A percentile compares a stretch with the other conserved stretches of the same genome.
phyloP scores from a whole-genome alignment of 2,329 filamentous ascomycete genomes.

The Cladobotryum protrusum region DNA sequence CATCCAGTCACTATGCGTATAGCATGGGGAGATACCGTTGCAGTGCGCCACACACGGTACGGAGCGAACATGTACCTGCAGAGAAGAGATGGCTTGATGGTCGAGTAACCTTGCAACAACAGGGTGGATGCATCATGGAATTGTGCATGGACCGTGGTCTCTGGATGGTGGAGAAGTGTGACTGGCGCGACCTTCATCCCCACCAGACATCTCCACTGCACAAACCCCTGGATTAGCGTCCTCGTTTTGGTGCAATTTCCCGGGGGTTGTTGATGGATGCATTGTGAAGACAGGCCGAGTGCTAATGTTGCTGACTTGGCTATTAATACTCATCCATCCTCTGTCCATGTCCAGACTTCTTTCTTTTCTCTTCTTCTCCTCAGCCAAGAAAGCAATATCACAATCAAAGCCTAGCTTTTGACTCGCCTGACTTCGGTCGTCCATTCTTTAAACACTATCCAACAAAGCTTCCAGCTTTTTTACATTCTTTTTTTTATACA shows the following conservation, averaged over 20 bases:
- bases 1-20: no score
- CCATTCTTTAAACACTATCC: constrained; percentile 42
- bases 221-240: constrained; percentile 15
- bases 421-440: constrained; percentile 51
- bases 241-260: constrained; percentile 17
- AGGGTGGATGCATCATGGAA: no score
- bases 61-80: no score
- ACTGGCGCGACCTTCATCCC: not conserved
- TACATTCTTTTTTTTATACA: constrained; percentile 28
- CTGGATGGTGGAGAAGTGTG: no score
- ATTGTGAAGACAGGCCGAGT: constrained; percentile 13
- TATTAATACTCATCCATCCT: constrained; percentile 45
- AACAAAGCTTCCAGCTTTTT: constrained; percentile 27
- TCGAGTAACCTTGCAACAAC: no score
- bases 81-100: no score
- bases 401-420: constrained; percentile 31
- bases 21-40: no score
- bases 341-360: constrained; percentile 15
- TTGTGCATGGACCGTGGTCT: no score
- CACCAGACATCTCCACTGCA: constrained; percentile 14
- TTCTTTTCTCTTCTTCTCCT: constrained; percentile 25
- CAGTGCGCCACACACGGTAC: no score
- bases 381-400: constrained; percentile 40
- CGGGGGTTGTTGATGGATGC: constrained; percentile 10
- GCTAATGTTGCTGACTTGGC: constrained; percentile 1